These are phyloP conservation scores for Paraphoma chrysanthemicola DNA, from an alignment of 2,329 filamentous ascomycete genomes.

Conservation along the genomic window DNA sequence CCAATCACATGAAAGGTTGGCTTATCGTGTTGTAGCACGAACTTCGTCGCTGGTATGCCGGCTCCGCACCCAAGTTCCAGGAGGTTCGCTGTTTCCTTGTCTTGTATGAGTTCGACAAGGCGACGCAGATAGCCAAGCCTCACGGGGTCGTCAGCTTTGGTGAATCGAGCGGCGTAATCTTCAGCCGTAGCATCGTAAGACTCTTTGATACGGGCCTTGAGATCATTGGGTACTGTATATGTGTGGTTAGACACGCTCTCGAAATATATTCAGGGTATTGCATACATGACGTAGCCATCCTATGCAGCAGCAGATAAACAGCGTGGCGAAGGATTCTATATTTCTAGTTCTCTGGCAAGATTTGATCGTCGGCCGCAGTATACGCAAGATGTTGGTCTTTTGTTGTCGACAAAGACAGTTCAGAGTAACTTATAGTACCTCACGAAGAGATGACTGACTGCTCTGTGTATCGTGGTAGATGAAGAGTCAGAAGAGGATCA, in stretches of 20 bases:
- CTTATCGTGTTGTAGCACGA: conserved; percentile 22
- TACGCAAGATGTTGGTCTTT: no score
- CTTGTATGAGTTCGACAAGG: conserved; percentile 20
- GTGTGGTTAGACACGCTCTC: background rate
- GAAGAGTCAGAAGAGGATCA: no score
- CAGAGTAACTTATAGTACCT: no score
- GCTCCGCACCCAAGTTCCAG: conserved; percentile 41
- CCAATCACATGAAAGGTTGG: conserved; percentile 43
- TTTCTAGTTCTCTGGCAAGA: no score
- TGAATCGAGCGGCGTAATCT: conserved; percentile 28
- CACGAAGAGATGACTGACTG: no score
- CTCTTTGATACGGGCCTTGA: conserved; percentile 36
- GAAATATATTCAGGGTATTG: background rate
- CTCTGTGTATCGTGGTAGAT: no score
- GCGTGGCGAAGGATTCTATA: no score
- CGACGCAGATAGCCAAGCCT: conserved; percentile 29
- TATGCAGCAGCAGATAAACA: background rate
- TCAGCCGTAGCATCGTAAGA: conserved; percentile 42
- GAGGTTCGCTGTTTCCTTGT: conserved; percentile 4
- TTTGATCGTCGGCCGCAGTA: no score
- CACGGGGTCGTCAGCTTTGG: conserved; percentile 21
- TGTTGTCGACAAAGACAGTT: no score
- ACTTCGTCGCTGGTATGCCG: conserved; percentile 37
- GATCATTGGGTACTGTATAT: conserved; percentile 13
- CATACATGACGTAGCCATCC: background rate